These are phyloP conservation scores for Verticillium klebahnii DNA, from an alignment of 2,329 filamentous ascomycete species.

Conservation along the genomic window DNA sequence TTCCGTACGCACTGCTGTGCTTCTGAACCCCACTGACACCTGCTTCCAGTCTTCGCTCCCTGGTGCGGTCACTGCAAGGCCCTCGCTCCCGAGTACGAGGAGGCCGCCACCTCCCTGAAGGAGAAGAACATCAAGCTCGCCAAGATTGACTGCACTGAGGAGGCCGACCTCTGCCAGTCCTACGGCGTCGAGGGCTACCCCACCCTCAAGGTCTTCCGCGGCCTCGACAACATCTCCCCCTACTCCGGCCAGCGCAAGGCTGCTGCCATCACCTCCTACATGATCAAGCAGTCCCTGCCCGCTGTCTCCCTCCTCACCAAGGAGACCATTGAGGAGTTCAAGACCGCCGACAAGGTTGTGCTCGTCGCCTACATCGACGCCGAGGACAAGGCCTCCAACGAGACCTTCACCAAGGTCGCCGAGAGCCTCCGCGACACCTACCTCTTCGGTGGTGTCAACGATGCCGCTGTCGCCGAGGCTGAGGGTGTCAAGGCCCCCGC, in stretches of 20 bases:
- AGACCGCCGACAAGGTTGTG: constrained; percentile 95
- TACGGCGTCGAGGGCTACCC: constrained; percentile 96
- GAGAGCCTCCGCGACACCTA: constrained; percentile 81
- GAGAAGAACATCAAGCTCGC: constrained; percentile 81
- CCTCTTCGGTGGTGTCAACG: constrained; percentile 85
- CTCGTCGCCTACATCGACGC: constrained; percentile 81
- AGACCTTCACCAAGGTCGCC: constrained; percentile 72
- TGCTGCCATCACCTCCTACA: constrained; percentile 73
- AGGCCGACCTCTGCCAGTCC: constrained; percentile 84
- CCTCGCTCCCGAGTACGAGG: constrained; percentile 87
- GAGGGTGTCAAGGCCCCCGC: constrained; percentile 85
- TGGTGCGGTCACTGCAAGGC: constrained; percentile 99
- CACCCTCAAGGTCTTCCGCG: constrained; percentile 98
- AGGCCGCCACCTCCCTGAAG: constrained; percentile 77
- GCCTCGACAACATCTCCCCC: constrained; percentile 71
- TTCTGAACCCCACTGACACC: constrained; percentile 10
- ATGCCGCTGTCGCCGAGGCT: constrained; percentile 78
- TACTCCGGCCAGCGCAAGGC: constrained; percentile 91
- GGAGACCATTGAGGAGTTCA: constrained; percentile 90
- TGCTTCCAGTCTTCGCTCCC: constrained; percentile 73
- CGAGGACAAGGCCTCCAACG: constrained; percentile 79
- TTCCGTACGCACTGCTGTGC: background rate
- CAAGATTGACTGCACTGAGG: constrained; percentile 94
- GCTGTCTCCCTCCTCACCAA: constrained; percentile 80
- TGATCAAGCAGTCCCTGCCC: constrained; percentile 96